Percentiles rank a stretch among this genome's conserved stretches.
Conservation (phyloP, 2,329 filamentous ascomycete genomes). For the Paracorniculantispora psalliotae region DNA sequence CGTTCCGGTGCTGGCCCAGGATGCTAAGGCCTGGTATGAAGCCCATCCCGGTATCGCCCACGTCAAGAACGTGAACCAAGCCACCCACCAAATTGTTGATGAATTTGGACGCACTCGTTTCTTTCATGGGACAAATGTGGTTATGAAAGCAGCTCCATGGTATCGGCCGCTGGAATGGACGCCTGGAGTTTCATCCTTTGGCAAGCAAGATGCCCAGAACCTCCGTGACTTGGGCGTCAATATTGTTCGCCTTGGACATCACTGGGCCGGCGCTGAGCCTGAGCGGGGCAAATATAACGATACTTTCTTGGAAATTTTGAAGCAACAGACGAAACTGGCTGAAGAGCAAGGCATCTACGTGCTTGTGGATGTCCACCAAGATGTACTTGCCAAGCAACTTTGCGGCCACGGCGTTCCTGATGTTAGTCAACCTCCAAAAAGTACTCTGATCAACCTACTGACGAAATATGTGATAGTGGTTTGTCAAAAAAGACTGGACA, state of each 20-base stretch:
- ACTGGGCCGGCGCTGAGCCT: conserved; percentile 18
- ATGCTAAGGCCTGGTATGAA: conserved; percentile 16
- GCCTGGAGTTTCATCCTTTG: conserved; percentile 18
- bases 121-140: conserved; percentile 20
- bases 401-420: conserved; percentile 19
- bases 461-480: conserved; percentile 15
- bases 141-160: conserved; percentile 19
- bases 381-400: conserved; percentile 15
- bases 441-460: not conserved
- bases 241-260: conserved; percentile 17
- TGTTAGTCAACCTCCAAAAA: conserved; percentile 11
- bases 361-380: conserved; percentile 18
- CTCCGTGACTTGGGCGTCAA: conserved; percentile 18
- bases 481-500: conserved; percentile 17
- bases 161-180: conserved; percentile 17
- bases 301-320: conserved; percentile 18
- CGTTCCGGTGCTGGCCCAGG: not conserved
- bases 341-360: conserved; percentile 19
- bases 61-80: conserved; percentile 16
- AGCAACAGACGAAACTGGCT: conserved; percentile 17
- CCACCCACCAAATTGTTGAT: conserved; percentile 17
- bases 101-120: conserved; percentile 18
- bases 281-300: conserved; percentile 17
- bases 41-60: conserved; percentile 16
- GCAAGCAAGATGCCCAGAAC: conserved; percentile 16